Evolutionary conservation across 2,329 filamentous ascomycete genomes (phyloP), one percentile per base, ranked within the genome.

Genomic region (Venturia oleaginea): DNA sequence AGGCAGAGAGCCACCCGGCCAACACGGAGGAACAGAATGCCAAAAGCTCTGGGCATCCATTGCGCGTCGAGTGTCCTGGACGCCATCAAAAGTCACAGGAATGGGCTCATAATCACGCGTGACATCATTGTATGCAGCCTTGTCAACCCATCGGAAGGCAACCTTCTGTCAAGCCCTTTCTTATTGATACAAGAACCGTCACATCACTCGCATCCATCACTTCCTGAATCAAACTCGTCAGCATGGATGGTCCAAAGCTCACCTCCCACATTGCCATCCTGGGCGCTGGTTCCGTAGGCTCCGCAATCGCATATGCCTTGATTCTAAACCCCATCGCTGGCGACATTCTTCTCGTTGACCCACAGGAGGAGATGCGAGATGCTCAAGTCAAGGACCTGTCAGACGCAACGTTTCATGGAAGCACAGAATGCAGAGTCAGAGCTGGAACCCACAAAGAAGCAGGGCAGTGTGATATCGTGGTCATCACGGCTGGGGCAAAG

Each of bases 401-500:
- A 27, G 82, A 84, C 70, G 79, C 77, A 0, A 80, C 79, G 2
- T 80, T 77, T 62, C 76, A 77, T 64, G 76, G 74, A 22, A 75
- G 76, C 34, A 77, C 74, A 46, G 71, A 72, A 24, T 80, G 78
- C 4, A 76, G 73, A 40, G 76, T 83, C 4, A 75, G 77, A 34
- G 75, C 76, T 0, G 81, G 77, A 22, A 76, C 74, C 24, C 74
- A 78, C 62, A 72, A 72, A 27, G 82, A 84, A 67, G 81, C 81
- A 1, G 75, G 77, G n/a, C 78, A 82, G 69, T 79, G 79, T 57
- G 81, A 84, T 68, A 79, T 84, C 37, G 76, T 84, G 7, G 76
- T 84, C 59, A 78, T 84, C 61, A 83, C 81, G 0, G 81, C 81
- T 0, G 82, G 81, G 40, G 80, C 80, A n/a, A 83, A 79, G 69